phyloP scores from a whole-genome alignment of 441 rosid genomes.

The Adansonia gregorii region DNA sequence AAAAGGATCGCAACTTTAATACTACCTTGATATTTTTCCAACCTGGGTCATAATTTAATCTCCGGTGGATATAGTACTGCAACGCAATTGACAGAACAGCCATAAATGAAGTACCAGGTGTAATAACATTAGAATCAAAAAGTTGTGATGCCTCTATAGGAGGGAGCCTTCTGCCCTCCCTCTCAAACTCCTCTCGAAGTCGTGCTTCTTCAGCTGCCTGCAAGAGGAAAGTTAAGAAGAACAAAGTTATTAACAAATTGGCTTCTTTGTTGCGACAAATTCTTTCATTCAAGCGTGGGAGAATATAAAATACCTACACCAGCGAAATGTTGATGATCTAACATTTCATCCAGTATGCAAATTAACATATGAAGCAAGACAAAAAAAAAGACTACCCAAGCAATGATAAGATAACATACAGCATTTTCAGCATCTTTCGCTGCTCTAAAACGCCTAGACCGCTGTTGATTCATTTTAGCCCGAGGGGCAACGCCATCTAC shows the following conservation, averaged over 20 bases:
- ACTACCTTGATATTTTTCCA: slow-evolving; percentile 84
- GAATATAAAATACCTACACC: not conserved
- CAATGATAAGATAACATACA: slow-evolving; percentile 48
- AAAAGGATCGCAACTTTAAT: not conserved
- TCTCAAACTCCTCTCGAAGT: slow-evolving; percentile 77
- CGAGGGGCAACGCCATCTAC: slow-evolving; percentile 95
- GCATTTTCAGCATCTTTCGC: slow-evolving; percentile 91
- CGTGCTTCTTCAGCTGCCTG: slow-evolving; percentile 90
- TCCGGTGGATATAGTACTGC: slow-evolving; percentile 82
- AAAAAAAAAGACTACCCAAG: not conserved
- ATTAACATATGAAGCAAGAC: not conserved
- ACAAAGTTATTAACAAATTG: slow-evolving; percentile 4
- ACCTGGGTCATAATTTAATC: slow-evolving; percentile 86
- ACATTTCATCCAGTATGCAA: not conserved
- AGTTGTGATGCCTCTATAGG: slow-evolving; percentile 67
- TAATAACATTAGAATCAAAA: slow-evolving; percentile 85
- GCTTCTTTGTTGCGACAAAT: not conserved
- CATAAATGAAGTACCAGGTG: slow-evolving; percentile 93
- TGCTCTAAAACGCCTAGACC: slow-evolving; percentile 89
- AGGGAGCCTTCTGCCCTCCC: slow-evolving; percentile 83
- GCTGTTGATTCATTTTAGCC: slow-evolving; percentile 95
- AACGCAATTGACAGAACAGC: slow-evolving; percentile 78
- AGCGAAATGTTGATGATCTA: not conserved
- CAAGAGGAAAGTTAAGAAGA: slow-evolving; percentile 24
- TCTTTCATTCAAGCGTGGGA: not conserved